Conservation (phyloP, 108 stramenopile genomes). For the Discostella stelligeroides region DNA sequence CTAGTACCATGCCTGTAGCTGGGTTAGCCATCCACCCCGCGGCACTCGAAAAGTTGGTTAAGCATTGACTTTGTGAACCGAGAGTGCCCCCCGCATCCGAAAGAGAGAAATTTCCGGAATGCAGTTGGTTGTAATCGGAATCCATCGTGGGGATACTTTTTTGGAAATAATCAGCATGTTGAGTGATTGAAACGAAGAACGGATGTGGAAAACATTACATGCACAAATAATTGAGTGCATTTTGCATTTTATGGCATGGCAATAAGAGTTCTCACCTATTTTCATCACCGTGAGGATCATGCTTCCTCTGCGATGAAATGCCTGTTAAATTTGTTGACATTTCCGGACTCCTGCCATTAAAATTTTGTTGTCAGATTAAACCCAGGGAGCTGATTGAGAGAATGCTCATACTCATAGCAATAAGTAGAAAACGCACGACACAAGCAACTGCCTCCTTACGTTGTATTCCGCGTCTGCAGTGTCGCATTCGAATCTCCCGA, state of each 20-base stretch:
- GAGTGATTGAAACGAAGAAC: not conserved
- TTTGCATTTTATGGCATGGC: no score
- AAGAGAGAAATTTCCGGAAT: slow-evolving; percentile 36
- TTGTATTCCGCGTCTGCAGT: not conserved
- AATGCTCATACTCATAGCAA: no score
- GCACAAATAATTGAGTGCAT: no score
- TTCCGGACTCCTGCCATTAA: not conserved
- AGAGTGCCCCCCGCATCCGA: slow-evolving; percentile 55
- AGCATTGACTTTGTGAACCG: slow-evolving; percentile 27
- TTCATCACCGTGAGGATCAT: not conserved
- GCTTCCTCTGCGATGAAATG: not conserved
- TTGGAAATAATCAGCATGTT: not conserved
- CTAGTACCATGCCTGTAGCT: not conserved
- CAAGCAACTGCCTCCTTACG: no score
- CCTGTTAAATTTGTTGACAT: slow-evolving; percentile 1
- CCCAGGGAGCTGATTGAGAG: no score
- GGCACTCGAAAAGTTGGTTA: slow-evolving; percentile 9
- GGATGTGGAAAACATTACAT: not conserved
- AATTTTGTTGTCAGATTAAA: no score
- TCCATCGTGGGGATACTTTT: slow-evolving; percentile 36
- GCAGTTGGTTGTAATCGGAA: slow-evolving; percentile 35
- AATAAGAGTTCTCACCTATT: slow-evolving; percentile 6
- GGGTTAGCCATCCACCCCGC: slow-evolving; percentile 8
- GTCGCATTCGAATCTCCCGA: slow-evolving; percentile 1
- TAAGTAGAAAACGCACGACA: no score